A percentile compares a stretch with the other conserved stretches of the same genome.
Evolutionary conservation across 495 filamentous ascomycete species (phyloP).

Genomic region (Amorphotheca resinae): DNA sequence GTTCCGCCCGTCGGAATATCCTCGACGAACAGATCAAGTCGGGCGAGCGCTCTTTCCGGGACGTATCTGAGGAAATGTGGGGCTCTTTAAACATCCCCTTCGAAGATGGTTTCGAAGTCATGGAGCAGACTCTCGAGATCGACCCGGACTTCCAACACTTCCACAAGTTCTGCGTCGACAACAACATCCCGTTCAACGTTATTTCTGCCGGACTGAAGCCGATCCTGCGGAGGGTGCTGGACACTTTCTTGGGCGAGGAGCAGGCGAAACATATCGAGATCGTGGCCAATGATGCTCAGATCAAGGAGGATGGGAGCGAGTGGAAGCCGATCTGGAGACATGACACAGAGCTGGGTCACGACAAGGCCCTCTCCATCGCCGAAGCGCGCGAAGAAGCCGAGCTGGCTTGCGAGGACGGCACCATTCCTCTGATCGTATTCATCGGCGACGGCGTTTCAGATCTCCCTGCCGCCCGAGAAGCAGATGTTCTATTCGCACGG

Average conservation of each 20-base stretch:
- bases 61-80: constrained; percentile 73
- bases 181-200: constrained; percentile 59
- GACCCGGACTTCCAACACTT: constrained; percentile 55
- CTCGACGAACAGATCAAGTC: constrained; percentile 57
- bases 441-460: constrained; percentile 72
- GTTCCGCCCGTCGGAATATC: constrained; percentile 37
- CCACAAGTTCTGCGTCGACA: constrained; percentile 50
- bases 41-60: constrained; percentile 56
- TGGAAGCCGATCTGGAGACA: constrained; percentile 67
- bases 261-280: constrained; percentile 44
- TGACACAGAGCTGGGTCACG: constrained; percentile 54
- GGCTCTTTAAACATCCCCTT: constrained; percentile 55
- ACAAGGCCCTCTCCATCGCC: constrained; percentile 54
- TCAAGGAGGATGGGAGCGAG: constrained; percentile 41
- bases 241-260: constrained; percentile 52
- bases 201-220: constrained; percentile 64
- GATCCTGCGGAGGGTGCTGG: constrained; percentile 46
- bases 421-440: constrained; percentile 60
- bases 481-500: constrained; percentile 65
- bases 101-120: constrained; percentile 60
- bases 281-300: constrained; percentile 57
- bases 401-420: constrained; percentile 41
- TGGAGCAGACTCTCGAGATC: constrained; percentile 51
- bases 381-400: constrained; percentile 44
- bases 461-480: constrained; percentile 57